Evolutionary conservation across 1,284 basidiomycete genomes (phyloP).

Genomic region (Marasmius fiardii): DNA sequence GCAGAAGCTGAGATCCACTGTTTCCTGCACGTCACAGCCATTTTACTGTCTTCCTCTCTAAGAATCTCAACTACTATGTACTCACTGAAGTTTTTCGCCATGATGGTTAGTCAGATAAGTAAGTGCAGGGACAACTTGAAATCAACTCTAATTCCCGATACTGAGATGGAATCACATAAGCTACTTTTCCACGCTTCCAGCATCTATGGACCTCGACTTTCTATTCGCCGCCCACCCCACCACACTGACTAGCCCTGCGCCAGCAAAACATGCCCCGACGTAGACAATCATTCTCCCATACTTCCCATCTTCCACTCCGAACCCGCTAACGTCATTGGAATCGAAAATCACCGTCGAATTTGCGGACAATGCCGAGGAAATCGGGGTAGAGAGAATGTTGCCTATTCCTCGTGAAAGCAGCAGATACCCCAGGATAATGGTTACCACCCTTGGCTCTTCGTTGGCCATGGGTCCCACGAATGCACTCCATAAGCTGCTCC

Average conservation of each 20-base stretch:
- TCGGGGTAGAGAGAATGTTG: slow-evolving; percentile 39
- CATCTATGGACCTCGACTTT: too few relatives aligned
- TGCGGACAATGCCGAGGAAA: slow-evolving; percentile 28
- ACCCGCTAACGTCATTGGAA: slow-evolving; percentile 13
- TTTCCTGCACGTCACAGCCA: too few relatives aligned
- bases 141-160: too few relatives aligned
- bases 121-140: too few relatives aligned
- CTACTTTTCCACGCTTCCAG: too few relatives aligned
- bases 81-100: too few relatives aligned
- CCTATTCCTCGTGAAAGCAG: slow-evolving; percentile 36
- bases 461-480: background rate
- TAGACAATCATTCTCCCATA: slow-evolving; percentile 28
- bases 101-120: too few relatives aligned
- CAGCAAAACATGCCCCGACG: slow-evolving; percentile 28
- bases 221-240: too few relatives aligned
- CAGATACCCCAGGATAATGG: slow-evolving; percentile 34
- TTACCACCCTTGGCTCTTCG: slow-evolving; percentile 31
- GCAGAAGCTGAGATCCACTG: too few relatives aligned
- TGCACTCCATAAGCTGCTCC: slow-evolving; percentile 30
- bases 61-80: too few relatives aligned
- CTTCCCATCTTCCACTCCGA: slow-evolving; percentile 24
- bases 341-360: background rate
- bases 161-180: too few relatives aligned
- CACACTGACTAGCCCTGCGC: slow-evolving; percentile 21
- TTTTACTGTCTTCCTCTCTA: too few relatives aligned